Conservation (phyloP, 2,329 filamentous ascomycete species). For the Drechslerella stenobrocha region DNA sequence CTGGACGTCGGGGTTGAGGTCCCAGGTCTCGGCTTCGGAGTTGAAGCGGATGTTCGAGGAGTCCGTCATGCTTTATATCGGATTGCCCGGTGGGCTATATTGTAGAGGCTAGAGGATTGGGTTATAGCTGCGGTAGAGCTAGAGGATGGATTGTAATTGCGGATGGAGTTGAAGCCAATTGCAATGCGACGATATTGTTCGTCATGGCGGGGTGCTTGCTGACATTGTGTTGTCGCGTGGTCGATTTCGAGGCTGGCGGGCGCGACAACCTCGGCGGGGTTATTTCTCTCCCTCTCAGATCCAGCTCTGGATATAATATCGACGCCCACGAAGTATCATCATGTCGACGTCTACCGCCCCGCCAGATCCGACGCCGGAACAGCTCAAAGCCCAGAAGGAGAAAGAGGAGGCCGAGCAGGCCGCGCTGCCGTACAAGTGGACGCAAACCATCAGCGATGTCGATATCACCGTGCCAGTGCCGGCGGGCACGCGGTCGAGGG, state of each 20-base stretch:
- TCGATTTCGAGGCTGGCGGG: conserved; percentile 1
- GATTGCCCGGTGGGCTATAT: neutral
- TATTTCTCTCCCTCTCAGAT: too few relatives aligned
- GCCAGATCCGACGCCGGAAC: conserved; percentile 45
- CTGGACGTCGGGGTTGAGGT: conserved; percentile 61
- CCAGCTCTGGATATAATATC: too few relatives aligned
- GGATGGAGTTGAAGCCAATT: too few relatives aligned
- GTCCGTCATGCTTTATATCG: conserved; percentile 27
- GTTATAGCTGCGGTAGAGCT: too few relatives aligned
- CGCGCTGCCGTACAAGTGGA: conserved; percentile 94
- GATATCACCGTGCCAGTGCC: conserved; percentile 78
- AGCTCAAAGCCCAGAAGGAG: conserved; percentile 62
- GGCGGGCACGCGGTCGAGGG: conserved; percentile 78
- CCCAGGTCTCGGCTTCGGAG: conserved; percentile 62
- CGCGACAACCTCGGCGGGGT: too few relatives aligned
- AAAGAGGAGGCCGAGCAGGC: conserved; percentile 86
- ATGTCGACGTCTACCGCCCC: conserved; percentile 44
- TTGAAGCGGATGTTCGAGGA: conserved; percentile 61
- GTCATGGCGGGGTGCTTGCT: conserved; percentile 9
- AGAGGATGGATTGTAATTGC: too few relatives aligned
- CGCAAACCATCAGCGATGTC: conserved; percentile 84
- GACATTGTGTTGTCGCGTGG: conserved; percentile 33
- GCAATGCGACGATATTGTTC: neutral
- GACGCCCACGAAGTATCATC: neutral
- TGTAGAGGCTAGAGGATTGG: neutral